Percentiles rank a stretch among this genome's conserved stretches.
Conservation (phyloP, 2,329 filamentous ascomycete species). For the Coniochaeta sp. region DNA sequence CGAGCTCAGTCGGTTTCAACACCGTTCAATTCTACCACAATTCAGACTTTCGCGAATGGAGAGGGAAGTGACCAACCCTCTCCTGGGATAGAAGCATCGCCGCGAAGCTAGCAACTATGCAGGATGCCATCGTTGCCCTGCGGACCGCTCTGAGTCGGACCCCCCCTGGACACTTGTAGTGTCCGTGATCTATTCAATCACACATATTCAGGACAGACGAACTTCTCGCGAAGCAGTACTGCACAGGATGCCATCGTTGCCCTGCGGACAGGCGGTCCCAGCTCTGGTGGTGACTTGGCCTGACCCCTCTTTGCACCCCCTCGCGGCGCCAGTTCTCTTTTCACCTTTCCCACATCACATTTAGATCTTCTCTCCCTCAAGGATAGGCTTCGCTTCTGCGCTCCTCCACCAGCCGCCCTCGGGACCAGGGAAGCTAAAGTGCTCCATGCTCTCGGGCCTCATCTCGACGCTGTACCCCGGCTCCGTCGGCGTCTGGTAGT, state of each 20-base stretch:
- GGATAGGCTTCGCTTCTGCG: conserved; percentile 68
- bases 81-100: neutral
- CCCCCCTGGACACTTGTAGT: conserved; percentile 8
- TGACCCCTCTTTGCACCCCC: conserved; percentile 2
- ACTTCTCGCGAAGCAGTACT: conserved; percentile 1
- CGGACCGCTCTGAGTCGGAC: conserved; percentile 12
- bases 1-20: neutral
- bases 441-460: conserved; percentile 81
- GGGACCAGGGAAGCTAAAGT: conserved; percentile 68
- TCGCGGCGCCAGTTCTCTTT: neutral
- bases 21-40: neutral
- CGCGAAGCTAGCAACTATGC: conserved; percentile 8
- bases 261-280: conserved; percentile 17
- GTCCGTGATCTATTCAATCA: conserved; percentile 1
- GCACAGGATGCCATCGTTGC: conserved; percentile 25
- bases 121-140: conserved; percentile 22
- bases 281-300: neutral
- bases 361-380: conserved; percentile 54
- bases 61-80: neutral
- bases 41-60: neutral
- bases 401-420: conserved; percentile 79
- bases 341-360: neutral
- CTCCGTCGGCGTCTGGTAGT: conserved; percentile 77
- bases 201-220: conserved; percentile 9
- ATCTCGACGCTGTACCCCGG: conserved; percentile 91